These are phyloP conservation scores for Candolleomyces eurysporus DNA, from an alignment of 768 basidiomycete species.

Conservation along the genomic window DNA sequence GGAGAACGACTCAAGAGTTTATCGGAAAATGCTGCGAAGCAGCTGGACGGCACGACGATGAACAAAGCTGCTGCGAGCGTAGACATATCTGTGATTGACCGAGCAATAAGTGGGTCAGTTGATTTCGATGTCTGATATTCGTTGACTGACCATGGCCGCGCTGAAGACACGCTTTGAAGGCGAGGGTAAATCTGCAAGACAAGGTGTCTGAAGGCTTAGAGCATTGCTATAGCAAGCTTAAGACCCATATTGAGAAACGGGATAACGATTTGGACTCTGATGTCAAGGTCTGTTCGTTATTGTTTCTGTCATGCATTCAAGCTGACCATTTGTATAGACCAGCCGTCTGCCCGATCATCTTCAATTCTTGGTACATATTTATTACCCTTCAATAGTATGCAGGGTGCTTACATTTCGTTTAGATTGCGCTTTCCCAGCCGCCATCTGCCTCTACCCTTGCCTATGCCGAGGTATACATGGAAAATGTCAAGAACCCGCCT, in stretches of 20 bases:
- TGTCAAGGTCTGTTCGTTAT: conserved; percentile 46
- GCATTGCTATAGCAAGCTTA: conserved; percentile 50
- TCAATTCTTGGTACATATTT: conserved; percentile 58
- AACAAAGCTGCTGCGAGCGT: conserved; percentile 55
- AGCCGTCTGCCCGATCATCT: conserved; percentile 69
- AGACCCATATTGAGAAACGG: conserved; percentile 41
- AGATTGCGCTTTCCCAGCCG: conserved; percentile 59
- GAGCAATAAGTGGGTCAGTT: conserved; percentile 57
- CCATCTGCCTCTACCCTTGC: conserved; percentile 48
- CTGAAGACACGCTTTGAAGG: conserved; percentile 61
- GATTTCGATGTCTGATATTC: conserved; percentile 1
- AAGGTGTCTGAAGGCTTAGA: conserved; percentile 58
- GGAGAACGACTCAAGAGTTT: conserved; percentile 40
- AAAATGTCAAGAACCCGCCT: conserved; percentile 45
- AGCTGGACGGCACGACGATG: conserved; percentile 52
- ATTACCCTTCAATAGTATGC: too few species aligned
- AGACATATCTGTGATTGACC: conserved; percentile 55
- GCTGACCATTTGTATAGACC: conserved; percentile 33
- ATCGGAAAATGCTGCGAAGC: conserved; percentile 58
- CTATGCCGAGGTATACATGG: conserved; percentile 53
- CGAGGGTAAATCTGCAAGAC: conserved; percentile 65
- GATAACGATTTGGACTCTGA: conserved; percentile 63
- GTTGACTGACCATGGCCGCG: conserved; percentile 4
- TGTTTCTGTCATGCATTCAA: background rate
- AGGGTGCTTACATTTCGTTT: background rate